Evolutionary conservation across 1,284 basidiomycete species (phyloP).

Genomic region (Sporisorium iseilematis-ciliati): DNA sequence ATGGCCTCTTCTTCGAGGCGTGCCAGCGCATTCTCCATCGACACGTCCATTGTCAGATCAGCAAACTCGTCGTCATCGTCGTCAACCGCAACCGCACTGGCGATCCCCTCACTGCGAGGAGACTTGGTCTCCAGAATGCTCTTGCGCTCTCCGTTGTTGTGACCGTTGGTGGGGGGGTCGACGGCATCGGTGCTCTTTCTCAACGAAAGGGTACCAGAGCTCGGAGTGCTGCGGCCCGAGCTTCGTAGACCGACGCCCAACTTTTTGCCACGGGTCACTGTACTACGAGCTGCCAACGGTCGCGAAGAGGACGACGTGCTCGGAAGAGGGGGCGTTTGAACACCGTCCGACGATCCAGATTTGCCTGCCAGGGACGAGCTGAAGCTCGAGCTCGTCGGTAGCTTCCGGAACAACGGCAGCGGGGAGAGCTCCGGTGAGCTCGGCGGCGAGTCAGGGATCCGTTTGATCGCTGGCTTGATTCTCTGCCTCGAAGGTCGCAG

Average conservation of each 20-base stretch:
- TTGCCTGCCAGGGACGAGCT: conserved; percentile 1
- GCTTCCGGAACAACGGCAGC: neutral
- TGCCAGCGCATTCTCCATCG: conserved; percentile 25
- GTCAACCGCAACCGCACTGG: conserved; percentile 16
- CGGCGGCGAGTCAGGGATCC: conserved; percentile 6
- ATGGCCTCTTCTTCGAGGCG: conserved; percentile 29
- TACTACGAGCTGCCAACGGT: conserved; percentile 13
- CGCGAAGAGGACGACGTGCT: conserved; percentile 24
- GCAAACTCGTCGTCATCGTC: conserved; percentile 36
- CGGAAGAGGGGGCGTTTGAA: conserved; percentile 10
- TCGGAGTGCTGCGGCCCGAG: conserved; percentile 22
- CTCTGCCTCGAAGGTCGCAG: conserved; percentile 11
- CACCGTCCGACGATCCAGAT: conserved; percentile 10
- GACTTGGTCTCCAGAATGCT: conserved; percentile 10
- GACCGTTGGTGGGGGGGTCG: neutral
- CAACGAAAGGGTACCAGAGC: conserved; percentile 19
- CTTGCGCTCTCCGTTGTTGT: conserved; percentile 4
- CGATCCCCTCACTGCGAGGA: conserved; percentile 31
- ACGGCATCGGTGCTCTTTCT: conserved; percentile 23
- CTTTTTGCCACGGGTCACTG: conserved; percentile 20
- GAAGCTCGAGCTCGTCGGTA: conserved; percentile 2
- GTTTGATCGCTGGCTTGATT: conserved; percentile 2
- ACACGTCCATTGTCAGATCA: conserved; percentile 28
- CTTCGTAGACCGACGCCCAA: conserved; percentile 26
- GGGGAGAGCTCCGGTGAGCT: conserved; percentile 28